phyloP scores from a whole-genome alignment of 1,284 basidiomycete genomes.

The Ceratobasidium sp. region DNA sequence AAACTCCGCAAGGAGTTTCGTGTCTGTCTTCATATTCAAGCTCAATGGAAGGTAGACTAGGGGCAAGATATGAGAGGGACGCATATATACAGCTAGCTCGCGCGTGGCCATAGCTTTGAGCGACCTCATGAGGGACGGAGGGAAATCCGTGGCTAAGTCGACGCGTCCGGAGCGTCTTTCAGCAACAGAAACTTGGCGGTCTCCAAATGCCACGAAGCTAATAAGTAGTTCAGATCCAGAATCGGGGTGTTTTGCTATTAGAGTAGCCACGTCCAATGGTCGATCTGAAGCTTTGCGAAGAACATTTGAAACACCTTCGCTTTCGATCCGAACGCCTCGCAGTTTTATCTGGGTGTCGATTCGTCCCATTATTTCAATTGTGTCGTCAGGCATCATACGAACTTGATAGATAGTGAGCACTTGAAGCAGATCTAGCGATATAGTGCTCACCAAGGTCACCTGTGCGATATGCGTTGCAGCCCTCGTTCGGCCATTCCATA shows the following conservation, averaged over 20 bases:
- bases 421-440: neutral
- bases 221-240: conserved; percentile 66
- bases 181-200: conserved; percentile 57
- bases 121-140: conserved; percentile 56
- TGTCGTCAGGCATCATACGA: conserved; percentile 69
- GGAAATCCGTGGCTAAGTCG: conserved; percentile 56
- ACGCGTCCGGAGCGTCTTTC: conserved; percentile 60
- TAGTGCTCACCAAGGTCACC: conserved; percentile 61
- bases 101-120: conserved; percentile 60
- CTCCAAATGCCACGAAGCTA: conserved; percentile 63
- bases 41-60: conserved; percentile 66
- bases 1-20: conserved; percentile 60
- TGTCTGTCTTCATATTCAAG: conserved; percentile 66
- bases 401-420: conserved; percentile 51
- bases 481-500: conserved; percentile 63
- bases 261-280: conserved; percentile 62
- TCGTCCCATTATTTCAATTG: conserved; percentile 69
- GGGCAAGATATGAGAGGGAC: conserved; percentile 66
- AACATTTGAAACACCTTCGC: conserved; percentile 66
- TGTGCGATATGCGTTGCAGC: conserved; percentile 64
- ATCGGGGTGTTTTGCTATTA: conserved; percentile 65
- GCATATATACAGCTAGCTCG: conserved; percentile 68
- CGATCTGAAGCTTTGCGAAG: conserved; percentile 59
- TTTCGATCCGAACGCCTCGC: conserved; percentile 69
- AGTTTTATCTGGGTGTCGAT: conserved; percentile 71